phyloP scores from a whole-genome alignment of 768 basidiomycete species.

The Pleurotus salmoneostramineus region DNA sequence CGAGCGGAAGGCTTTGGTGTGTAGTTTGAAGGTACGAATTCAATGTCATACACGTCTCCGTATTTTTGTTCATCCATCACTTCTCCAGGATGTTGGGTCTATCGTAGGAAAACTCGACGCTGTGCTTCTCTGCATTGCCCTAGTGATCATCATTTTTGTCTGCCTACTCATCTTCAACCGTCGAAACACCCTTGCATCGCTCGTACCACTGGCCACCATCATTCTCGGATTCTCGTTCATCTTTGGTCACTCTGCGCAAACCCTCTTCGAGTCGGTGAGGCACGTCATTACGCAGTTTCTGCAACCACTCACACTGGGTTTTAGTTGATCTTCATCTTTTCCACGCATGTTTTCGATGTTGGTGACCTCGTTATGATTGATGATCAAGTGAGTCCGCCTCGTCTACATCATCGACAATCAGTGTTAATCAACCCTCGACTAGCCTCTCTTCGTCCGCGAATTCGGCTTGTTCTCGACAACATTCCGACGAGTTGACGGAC shows the following conservation, averaged over 20 bases:
- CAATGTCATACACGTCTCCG: conserved; percentile 4
- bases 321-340: conserved; percentile 81
- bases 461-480: conserved; percentile 79
- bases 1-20: conserved; percentile 68
- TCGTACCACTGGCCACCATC: conserved; percentile 77
- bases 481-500: conserved; percentile 77
- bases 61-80: neutral
- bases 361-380: conserved; percentile 84
- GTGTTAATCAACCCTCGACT: neutral
- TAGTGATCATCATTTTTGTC: conserved; percentile 60
- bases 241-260: conserved; percentile 79
- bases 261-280: conserved; percentile 71
- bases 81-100: conserved; percentile 57
- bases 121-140: conserved; percentile 56
- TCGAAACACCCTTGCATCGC: conserved; percentile 59
- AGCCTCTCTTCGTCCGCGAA: conserved; percentile 59
- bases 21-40: conserved; percentile 57
- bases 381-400: conserved; percentile 40
- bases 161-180: conserved; percentile 75
- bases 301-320: neutral
- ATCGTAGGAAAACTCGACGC: conserved; percentile 77
- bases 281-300: neutral
- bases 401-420: neutral
- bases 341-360: conserved; percentile 83
- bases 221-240: conserved; percentile 84